Evolutionary conservation across 768 basidiomycete genomes (phyloP), one percentile per base, ranked within the genome.

Genomic region (Rubroboletus satanas): DNA sequence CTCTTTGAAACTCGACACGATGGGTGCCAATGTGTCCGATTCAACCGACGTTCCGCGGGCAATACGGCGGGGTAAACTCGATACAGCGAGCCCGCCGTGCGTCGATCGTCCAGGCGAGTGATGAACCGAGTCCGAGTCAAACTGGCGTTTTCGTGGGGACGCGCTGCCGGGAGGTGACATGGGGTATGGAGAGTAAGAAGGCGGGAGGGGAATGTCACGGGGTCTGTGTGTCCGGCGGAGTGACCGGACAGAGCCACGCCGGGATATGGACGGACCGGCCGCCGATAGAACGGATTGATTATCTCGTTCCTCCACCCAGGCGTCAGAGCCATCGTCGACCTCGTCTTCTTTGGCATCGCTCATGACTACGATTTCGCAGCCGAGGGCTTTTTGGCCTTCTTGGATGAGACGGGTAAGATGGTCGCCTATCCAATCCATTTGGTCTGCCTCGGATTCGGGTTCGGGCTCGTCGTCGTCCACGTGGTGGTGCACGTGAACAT

Each of bases 371-470:
- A 93, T 77, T 66, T 93, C 89, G n/a, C 79, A 75, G 14, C 80
- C 82, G 7, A 93, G 77, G 0, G 91, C 91, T 44, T 80, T 83
- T 65, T 88, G 84, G 15, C 91, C 91, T 62, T 93, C 83, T 63
- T 84, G 82, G 59, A 93, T 93, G 48, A 93, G 80, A 56, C 72
- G 73, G 28, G 81, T 70, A 31, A 93, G 79, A 59, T 81, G 83
- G 58, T 81, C 83, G 18, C 87, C 86, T 55, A 92, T 87, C 87
- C 87, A 90, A 61, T 90, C 87, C 87, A 92, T 91, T 79, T 90
- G 63, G 44, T 62, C 64, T 2, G 6, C 77, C n/a, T 79, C 75
- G 31, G 72, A 72, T 28, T 64, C 74, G 6, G 71, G 69, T 7
- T 74, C 74, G 9, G 72, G 71, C 23, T 63, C 68, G 6, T 64